Base-by-base conservation (phyloP, 2,329 filamentous ascomycete species). In the Penicillium sp. region DNA sequence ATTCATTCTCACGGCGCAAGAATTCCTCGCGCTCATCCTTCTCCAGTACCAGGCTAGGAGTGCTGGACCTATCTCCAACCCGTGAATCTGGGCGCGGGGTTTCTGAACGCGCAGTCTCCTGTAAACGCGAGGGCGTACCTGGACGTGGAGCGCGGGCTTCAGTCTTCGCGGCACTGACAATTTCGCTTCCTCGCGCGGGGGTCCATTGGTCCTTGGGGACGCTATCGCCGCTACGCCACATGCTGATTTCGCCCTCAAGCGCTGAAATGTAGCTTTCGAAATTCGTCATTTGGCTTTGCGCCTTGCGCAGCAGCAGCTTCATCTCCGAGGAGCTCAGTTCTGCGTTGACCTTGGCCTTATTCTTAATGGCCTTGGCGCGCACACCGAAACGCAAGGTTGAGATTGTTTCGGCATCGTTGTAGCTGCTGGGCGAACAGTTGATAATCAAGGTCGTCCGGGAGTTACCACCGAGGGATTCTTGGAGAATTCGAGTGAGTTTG, bases 301-400 rank as follows among this genome's bases (percentile, higher is more conserved):
- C 88, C 72, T 95, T 95, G 73, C 88, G 90, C 67, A 98, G 82
- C 64, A 96, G 79, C 43, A 83, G 79, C 73, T 97, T 98, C 76
- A 98, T 82, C 71, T 98, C 93, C 12, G 89, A 83, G 40, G 93
- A 93, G 64, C 91, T 97, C 62, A 98, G 81, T 71, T 98, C 93
- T 40, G 91, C 90, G 67, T 98, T 98, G 79, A 98, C 86, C 84
- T 97, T 98, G 71, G 93, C 93, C 79, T 97, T 97, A 77, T 97
- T 97, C 84, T 97, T 96, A 76, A 98, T 98, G 0, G 88, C 87
- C 77, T 98, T 98, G 51, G 93, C 93, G 67, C 93, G 80, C 72
- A 93, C 94, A 75, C 93, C 93, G 66, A 97, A 98, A 40, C 90
- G 82, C 53, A 98, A 74, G 1, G 93, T 98, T 57, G 89, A 85